Percentiles rank a stretch among this genome's conserved stretches.
Evolutionary conservation across 768 basidiomycete species (phyloP).

Genomic region (Hemileccinum impolitum): DNA sequence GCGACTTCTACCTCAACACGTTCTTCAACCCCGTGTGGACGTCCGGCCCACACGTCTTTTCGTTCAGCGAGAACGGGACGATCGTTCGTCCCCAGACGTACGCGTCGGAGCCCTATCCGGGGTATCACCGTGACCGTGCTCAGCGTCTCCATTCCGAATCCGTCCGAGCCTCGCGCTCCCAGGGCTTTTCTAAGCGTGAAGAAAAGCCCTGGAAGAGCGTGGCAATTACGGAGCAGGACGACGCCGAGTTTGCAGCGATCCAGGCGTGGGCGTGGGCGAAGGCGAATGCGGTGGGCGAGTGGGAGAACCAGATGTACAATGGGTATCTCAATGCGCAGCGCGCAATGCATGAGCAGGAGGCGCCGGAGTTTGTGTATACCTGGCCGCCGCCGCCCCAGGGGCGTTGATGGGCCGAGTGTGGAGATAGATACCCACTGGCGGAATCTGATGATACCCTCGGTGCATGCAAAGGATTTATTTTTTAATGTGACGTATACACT

Average conservation of each 20-base stretch:
- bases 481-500: too few relatives aligned
- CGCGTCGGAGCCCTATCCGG: neutral
- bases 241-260: conserved; percentile 8
- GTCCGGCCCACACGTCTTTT: conserved; percentile 11
- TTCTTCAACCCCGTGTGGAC: conserved; percentile 39
- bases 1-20: conserved; percentile 49
- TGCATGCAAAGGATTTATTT: too few relatives aligned
- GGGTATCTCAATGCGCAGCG: neutral
- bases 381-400: too few relatives aligned
- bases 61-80: conserved; percentile 8
- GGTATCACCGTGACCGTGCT: neutral
- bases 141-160: neutral
- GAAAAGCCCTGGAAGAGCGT: conserved; percentile 21
- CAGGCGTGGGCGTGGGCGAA: neutral
- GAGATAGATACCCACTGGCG: too few relatives aligned
- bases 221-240: conserved; percentile 13
- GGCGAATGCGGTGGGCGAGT: neutral
- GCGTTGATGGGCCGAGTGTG: too few relatives aligned
- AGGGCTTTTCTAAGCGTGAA: neutral
- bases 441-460: too few relatives aligned
- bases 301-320: neutral
- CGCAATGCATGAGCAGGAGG: neutral
- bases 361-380: too few relatives aligned
- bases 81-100: conserved; percentile 3
- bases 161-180: neutral